Evolutionary conservation across 345 rosid genomes (phyloP), one percentile per base, ranked within the genome.

Genomic region (Salix suchowensis): DNA sequence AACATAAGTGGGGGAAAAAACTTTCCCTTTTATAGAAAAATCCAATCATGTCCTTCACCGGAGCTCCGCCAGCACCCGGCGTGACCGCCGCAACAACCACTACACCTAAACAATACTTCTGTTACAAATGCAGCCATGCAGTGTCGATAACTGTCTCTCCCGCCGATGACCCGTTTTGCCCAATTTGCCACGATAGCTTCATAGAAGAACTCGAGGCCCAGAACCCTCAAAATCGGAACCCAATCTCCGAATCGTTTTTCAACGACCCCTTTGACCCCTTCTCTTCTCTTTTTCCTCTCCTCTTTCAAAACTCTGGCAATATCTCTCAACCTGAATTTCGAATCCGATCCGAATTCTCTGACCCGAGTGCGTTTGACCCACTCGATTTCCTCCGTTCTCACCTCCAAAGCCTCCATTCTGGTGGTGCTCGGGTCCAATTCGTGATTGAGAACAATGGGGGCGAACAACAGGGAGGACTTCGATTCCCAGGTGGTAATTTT

Each of bases 391-490:
- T 87, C 15, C 78, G 78, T 23, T 80, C 70, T 65, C 83, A 84
- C 61, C 78, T 87, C 70, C 76, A 81, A 71, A 76, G 70, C 39
- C 80, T 84, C 26, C 78, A 81, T 7, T 77, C 86, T 42, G 74
- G 79, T 14, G 89, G 89, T 18, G 89, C 87, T 21, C 80, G 83
- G 7, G 78, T 87, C 46, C 86, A 87, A 70, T 84, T 87, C 64
- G 85, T 87, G 23, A 62, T 87, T 65, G 87, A 84, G 64, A 84
- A 77, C 76, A 64, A 82, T 54, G 44, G 46, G 7, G 18, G 36
- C 18, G 86, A 80, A 21, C 46, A 74, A 21, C 46, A 74, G 12
- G 81, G 64, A 12, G 80, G 69, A 6, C 67, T 82, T 65, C 86
- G 82, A 39, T 60, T 82, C 44, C 87, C 86, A 58, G 64, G 24